These are phyloP conservation scores for Colletotrichum sp. DNA, from an alignment of 2,329 filamentous ascomycete genomes.

Conservation along the genomic window DNA sequence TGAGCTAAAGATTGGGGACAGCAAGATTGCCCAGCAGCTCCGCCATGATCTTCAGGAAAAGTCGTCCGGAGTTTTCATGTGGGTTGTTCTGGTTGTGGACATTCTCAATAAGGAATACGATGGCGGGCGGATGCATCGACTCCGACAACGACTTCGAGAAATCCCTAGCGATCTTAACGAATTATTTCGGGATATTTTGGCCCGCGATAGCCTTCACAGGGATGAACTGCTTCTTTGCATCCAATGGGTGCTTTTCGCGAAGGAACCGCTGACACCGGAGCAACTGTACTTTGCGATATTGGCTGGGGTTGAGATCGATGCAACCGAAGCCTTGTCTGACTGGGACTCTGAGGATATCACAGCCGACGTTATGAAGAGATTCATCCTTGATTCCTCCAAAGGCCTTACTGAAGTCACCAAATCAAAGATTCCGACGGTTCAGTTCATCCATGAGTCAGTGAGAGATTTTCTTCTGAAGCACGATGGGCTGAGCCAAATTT, in stretches of 20 bases:
- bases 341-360: slow-evolving; percentile 19
- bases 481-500: slow-evolving; percentile 24
- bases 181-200: no score
- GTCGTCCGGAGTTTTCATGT: slow-evolving; percentile 48
- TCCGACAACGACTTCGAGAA: slow-evolving; percentile 26
- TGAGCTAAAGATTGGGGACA: slow-evolving; percentile 17
- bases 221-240: no score
- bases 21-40: slow-evolving; percentile 23
- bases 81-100: slow-evolving; percentile 42
- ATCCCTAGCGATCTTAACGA: slow-evolving; percentile 32
- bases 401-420: slow-evolving; percentile 47
- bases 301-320: no score
- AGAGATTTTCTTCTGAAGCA: slow-evolving; percentile 44
- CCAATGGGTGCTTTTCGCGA: no score
- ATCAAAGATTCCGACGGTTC: slow-evolving; percentile 34
- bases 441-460: slow-evolving; percentile 55
- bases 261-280: no score
- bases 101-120: slow-evolving; percentile 40
- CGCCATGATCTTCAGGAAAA: slow-evolving; percentile 36
- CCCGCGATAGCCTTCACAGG: no score
- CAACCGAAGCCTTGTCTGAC: neutral
- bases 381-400: slow-evolving; percentile 45
- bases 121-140: slow-evolving; percentile 26
- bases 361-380: slow-evolving; percentile 30
- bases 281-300: no score